These are phyloP conservation scores for Penicillium sp. DNA, from an alignment of 2,329 filamentous ascomycete genomes.

Conservation along the genomic window DNA sequence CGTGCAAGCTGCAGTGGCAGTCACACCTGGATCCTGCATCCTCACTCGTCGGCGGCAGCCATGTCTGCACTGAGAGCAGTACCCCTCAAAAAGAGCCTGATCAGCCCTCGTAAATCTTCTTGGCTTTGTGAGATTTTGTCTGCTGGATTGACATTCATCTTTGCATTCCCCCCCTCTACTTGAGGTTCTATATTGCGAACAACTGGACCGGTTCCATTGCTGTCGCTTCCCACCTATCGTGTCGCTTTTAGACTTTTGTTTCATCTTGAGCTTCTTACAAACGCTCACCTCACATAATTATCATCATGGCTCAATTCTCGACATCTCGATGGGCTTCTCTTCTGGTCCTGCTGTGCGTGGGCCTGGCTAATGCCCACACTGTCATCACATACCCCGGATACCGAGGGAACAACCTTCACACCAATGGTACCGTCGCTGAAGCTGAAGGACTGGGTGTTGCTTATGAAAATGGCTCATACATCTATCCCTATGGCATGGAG, in stretches of 20 bases:
- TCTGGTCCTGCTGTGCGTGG: constrained; percentile 36
- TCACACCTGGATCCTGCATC: constrained; percentile 31
- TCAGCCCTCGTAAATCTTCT: constrained; percentile 22
- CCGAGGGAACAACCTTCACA: constrained; percentile 81
- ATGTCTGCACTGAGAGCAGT: constrained; percentile 17
- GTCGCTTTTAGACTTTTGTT: neutral
- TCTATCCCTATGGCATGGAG: constrained; percentile 86
- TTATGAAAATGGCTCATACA: constrained; percentile 46
- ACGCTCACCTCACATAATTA: constrained; percentile 2
- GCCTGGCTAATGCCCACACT: constrained; percentile 59
- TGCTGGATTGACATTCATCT: constrained; percentile 10
- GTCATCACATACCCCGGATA: constrained; percentile 84
- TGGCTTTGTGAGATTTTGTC: constrained; percentile 14
- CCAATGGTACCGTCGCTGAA: constrained; percentile 61
- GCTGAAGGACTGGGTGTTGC: constrained; percentile 49
- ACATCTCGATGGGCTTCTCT: constrained; percentile 29
- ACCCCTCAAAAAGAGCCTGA: constrained; percentile 34
- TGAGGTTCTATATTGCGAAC: neutral
- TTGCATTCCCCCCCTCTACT: neutral
- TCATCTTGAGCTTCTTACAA: neutral
- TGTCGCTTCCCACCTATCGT: neutral
- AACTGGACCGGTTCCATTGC: constrained; percentile 2
- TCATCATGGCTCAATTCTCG: constrained; percentile 31
- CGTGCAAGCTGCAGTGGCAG: constrained; percentile 27
- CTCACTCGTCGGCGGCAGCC: constrained; percentile 28